A percentile compares a stretch with the other conserved stretches of the same genome.
Conservation (phyloP, 306 rosid genomes). For the Glycine latifolia region DNA sequence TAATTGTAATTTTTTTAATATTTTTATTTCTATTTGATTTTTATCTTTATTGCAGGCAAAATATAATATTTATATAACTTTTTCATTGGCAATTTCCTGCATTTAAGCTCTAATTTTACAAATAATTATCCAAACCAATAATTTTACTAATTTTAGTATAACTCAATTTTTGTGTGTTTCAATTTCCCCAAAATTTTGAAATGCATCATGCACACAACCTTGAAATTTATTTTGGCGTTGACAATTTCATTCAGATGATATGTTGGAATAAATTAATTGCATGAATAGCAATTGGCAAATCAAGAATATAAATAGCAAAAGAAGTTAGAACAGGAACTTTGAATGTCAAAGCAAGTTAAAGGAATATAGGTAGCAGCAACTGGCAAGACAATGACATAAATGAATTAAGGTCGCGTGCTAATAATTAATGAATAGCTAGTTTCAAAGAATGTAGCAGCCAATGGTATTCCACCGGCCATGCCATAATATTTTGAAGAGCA, state of each 20-base stretch:
- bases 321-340: neutral
- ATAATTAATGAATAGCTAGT: neutral
- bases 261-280: neutral
- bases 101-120: too few relatives aligned
- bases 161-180: neutral
- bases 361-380: slow-evolving; percentile 19
- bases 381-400: slow-evolving; percentile 39
- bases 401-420: neutral
- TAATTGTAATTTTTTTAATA: too few relatives aligned
- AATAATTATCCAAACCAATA: too few relatives aligned
- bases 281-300: neutral
- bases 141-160: neutral
- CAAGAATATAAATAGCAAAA: neutral
- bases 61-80: too few relatives aligned
- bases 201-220: neutral
- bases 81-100: too few relatives aligned
- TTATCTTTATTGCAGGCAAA: too few relatives aligned
- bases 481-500: too few relatives aligned
- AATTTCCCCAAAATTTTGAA: neutral
- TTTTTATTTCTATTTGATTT: too few relatives aligned
- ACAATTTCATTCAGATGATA: neutral
- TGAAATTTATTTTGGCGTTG: neutral
- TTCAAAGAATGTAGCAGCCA: too few relatives aligned
- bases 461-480: too few relatives aligned
- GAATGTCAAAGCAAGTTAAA: neutral